Base-by-base conservation (phyloP, 176 grass and related monocot genomes). In the Puccinellia tenuiflora region DNA sequence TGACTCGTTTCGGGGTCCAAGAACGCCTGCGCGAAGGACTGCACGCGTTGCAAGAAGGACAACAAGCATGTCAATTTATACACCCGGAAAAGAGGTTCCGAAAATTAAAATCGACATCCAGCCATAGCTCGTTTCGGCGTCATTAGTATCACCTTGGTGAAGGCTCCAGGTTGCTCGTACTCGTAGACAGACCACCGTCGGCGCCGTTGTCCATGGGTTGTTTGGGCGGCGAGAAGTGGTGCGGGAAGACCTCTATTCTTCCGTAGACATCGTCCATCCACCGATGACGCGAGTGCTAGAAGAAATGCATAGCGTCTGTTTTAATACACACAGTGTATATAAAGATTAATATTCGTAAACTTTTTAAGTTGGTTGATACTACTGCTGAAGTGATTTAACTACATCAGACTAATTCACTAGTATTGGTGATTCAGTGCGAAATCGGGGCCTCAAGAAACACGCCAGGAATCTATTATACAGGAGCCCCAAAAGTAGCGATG, bases 251-350 rank as follows among this genome's bases (percentile, higher is more conserved):
- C 59, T 98, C 96, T 71, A 98, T 78, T 72, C 87, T 93, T 75
- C 90, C 96, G 68, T 83, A 86, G 50, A 91, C 82, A 90, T 91
- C 96, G 88, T 98, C 96, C 96, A 98, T 98, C 79, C 78, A 94
- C 79, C 42, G 64, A 0, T 1, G 18, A 56, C n/a, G 33, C 1
- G 18, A 73, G 21, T 82, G 54, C 52, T 86, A 83, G 63, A 83
- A 83, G 63, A 83, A 83, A 59, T 7, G 43, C 88, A 90, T 83
- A 71, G 5, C 60, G 10, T 83, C 88, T 86, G 88, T 79, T 69
- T 69, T 14, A 86, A 28, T 15, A 46, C 28, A 28, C 5, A 63
- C 1, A 50, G 11, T 3, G 28, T 22, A 42, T 3, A 17, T 45
- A 70, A 45, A n/a, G n/a, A 26, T 43, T 26, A 82, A 82, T 25